Evolutionary conservation across 139 green algal species (phyloP), one percentile per base, ranked within the genome.

Genomic region (Micractinium conductrix): DNA sequence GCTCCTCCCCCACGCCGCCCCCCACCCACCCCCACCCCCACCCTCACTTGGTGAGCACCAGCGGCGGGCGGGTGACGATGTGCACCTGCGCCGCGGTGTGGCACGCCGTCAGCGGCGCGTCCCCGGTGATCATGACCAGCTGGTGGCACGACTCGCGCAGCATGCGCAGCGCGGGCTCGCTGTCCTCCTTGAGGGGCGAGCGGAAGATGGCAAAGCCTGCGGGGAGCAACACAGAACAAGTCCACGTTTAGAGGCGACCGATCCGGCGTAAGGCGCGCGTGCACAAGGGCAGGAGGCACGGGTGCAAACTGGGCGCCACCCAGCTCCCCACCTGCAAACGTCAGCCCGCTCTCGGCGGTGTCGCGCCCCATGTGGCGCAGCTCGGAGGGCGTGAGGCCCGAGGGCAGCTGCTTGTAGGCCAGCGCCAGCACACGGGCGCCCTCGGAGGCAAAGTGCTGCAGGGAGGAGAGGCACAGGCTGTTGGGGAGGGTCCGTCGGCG

Each of bases 91-190:
- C 40, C 14, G 94, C 95, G 26, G 91, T 92, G 84, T 96, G 94
- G 89, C 95, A 98, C 9, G 95, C 95, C 9, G 97, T 98, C 37
- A 98, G 90, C 10, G 96, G 90, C 22, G 95, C 93, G 67, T 99
- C 95, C 21, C 95, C 96, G 14, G 96, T 98, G 90, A 98, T 98
- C 95, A 98, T 98, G 28, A 98, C 90, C 74, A 99, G 91, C 87
- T 98, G 93, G 88, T 99, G 96, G 43, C 84, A 93, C 40, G 89
- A 91, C 38, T 90, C 88, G 17, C 82, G 65, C 79, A 99, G 95
- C 81, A 87, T 87, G 21, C 65, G 48, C 50, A 98, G 89, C n/a
- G 96, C 89, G 5, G 93, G 92, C 86, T 94, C 95, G 9, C 80
- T 93, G 78, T 98, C 95, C n/a, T 76, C 60, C 84, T 98, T 98